These are phyloP conservation scores for Ophiobolus disseminans DNA, from an alignment of 2,329 filamentous ascomycete genomes.

Conservation along the genomic window DNA sequence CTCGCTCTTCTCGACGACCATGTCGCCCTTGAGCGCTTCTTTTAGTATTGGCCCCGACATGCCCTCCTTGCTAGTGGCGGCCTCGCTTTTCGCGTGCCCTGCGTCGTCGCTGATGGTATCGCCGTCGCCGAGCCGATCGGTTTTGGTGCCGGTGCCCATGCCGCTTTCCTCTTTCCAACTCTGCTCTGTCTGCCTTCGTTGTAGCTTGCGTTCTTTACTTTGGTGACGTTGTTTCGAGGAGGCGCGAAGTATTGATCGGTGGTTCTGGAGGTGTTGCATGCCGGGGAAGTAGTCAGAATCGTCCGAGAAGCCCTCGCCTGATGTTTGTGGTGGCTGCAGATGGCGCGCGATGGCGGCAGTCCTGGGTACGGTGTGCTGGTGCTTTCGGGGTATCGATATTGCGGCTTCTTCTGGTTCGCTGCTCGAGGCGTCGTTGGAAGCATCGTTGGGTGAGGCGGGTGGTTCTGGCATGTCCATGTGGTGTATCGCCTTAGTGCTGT, in stretches of 20 bases:
- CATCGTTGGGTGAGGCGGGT: slow-evolving; percentile 45
- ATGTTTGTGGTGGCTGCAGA: slow-evolving; percentile 38
- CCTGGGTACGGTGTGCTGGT: slow-evolving; percentile 32
- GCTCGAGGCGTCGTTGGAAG: slow-evolving; percentile 40
- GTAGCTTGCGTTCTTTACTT: slow-evolving; percentile 45
- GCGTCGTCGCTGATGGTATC: slow-evolving; percentile 34
- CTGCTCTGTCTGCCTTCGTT: slow-evolving; percentile 43
- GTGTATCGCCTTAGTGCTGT: slow-evolving; percentile 33
- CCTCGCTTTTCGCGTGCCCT: slow-evolving; percentile 1
- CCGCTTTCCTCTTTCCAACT: slow-evolving; percentile 57
- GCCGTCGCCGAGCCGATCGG: slow-evolving; percentile 56
- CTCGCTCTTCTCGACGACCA: slow-evolving; percentile 41
- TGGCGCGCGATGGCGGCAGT: slow-evolving; percentile 42
- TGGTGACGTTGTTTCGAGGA: slow-evolving; percentile 40
- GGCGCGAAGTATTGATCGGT: slow-evolving; percentile 27
- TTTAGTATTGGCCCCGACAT: slow-evolving; percentile 34
- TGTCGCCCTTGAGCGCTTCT: slow-evolving; percentile 44
- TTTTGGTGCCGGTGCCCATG: slow-evolving; percentile 54
- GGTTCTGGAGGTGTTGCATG: slow-evolving; percentile 39
- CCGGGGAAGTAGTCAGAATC: slow-evolving; percentile 52
- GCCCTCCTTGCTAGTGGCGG: slow-evolving; percentile 4
- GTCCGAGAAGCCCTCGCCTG: slow-evolving; percentile 51
- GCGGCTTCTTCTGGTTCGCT: slow-evolving; percentile 30
- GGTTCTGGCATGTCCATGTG: slow-evolving; percentile 33
- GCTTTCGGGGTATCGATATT: slow-evolving; percentile 20